Base-by-base conservation (phyloP, 108 stramenopile genomes). In the Skeletonema menzelii region DNA sequence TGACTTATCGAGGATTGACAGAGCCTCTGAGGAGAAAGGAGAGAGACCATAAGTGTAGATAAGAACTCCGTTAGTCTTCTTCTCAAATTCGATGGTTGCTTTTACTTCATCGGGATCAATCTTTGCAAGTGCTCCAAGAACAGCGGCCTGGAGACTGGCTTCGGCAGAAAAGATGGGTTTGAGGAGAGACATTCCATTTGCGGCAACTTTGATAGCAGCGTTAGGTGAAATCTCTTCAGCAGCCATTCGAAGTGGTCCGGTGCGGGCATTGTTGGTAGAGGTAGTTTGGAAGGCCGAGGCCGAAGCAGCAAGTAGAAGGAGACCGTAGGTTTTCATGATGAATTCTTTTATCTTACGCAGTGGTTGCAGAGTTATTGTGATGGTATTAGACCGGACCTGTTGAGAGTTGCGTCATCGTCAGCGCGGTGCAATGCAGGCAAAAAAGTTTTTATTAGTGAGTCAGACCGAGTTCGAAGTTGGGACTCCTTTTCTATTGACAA, bases 21-120 rank as follows among this genome's bases (percentile, higher is more conserved):
- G n/a, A 1, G 91, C 91, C 67, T 89, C 91, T 15, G 86, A 59
- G 8, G 66, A 70, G 63, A 91, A 91, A 4, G 91, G 91, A 27
- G 77, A 79, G 4, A 89, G 73, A 4, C 80, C 85, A 56, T 91
- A 89, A 2, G 87, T 92, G 69, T 92, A 92, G 37, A 92, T 88
- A 22, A 91, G 58, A 53, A 83, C 79, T 17, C 75, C 67, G 65
- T 79, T 87, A 13, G 40, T 59, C 35, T 77, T 76, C 56, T 81
- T 82, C 14, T 28, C 42, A 24, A 63, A 61, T 37, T 75, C 73
- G 27, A 84, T 79, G 20, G 72, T 15, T 10, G 61, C n/a, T 1
- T 79, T 68, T 11, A 86, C 84, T 19, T 55, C 80, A 3, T 73
- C 81, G 47, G 73, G 59, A 63, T 87, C 90, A 24, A 86, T 76